Base-by-base conservation (phyloP, 768 basidiomycete genomes). In the Leccinum broughii region DNA sequence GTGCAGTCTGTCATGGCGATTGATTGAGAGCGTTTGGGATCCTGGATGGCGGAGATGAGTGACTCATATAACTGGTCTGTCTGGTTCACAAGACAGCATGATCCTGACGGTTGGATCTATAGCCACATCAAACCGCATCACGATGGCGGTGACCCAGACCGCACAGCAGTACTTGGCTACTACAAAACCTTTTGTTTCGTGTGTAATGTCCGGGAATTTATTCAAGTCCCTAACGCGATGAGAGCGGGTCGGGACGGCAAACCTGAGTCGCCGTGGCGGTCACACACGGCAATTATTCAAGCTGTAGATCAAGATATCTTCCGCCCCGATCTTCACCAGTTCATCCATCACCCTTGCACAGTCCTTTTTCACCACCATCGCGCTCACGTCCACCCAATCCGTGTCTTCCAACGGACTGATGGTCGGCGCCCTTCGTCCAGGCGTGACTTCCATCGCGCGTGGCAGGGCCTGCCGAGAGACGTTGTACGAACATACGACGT, bases 401-500 rank as follows among this genome's bases (percentile, higher is more conserved):
- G 85, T 81, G 59, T 88, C 82, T 58, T 98, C 97, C 32, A 98
- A 74, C 6, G 88, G 86, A 61, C 86, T 87, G 64, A 99, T 82
- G 5, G 97, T 97, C 20, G 97, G 89, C 2, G 92, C 95, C 59
- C 90, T 78, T 51, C 95, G 80, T 5, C 97, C 97, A 0, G 96
- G 97, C 0, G 96, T 95, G 72, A 98, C 78, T 24, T 68, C 66
- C 0, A 84, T 81, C 1, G 92, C 95, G 3, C 75, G 78, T 13
- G 79, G 65, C 11, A 99, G 80, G 30, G 77, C 77, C 46, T 80
- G 80, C 13, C 93, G 83, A n/a, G 77, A 74, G 64, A 98, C 80
- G 76, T 99, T 98, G 81, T 96, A 99, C 68, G 93, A 88, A 72
- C 94, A 93, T 4, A 95, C 78, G 53, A 95, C 90, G 71, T 94